These are phyloP conservation scores for Tetradesmus obliquus DNA, from an alignment of 139 green algal species.

Conservation along the genomic window DNA sequence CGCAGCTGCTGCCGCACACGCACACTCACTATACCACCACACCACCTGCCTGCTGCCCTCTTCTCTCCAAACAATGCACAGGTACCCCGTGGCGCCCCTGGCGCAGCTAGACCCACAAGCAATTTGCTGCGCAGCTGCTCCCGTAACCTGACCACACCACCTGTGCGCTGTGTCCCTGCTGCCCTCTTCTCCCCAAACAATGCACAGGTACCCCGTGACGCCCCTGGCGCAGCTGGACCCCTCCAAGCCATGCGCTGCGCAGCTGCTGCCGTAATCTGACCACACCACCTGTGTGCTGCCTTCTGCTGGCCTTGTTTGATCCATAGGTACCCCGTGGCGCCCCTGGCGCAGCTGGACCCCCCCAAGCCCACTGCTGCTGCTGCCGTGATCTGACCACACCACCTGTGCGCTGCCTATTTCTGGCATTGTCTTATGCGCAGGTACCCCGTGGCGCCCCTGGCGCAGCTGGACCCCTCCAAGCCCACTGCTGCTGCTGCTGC, in stretches of 20 bases:
- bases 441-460: slow-evolving; percentile 30
- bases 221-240: slow-evolving; percentile 21
- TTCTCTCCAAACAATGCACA: too few relatives aligned
- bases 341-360: slow-evolving; percentile 30
- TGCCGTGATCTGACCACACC: too few relatives aligned
- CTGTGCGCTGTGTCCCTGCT: too few relatives aligned
- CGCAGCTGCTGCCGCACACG: slow-evolving; percentile 33
- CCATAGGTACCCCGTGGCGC: slow-evolving; percentile 31
- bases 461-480: slow-evolving; percentile 21
- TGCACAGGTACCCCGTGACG: slow-evolving; percentile 31
- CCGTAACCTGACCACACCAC: background rate
- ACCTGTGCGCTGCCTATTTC: too few relatives aligned
- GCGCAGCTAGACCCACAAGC: slow-evolving; percentile 29
- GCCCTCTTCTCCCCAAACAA: too few relatives aligned
- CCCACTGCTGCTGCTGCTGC: background rate
- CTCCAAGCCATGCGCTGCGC: background rate
- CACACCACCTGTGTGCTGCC: too few relatives aligned
- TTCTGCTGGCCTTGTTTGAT: too few relatives aligned
- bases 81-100: slow-evolving; percentile 34
- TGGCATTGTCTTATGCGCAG: background rate
- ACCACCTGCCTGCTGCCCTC: too few relatives aligned
- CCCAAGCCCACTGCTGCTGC: background rate
- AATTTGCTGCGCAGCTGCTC: too few relatives aligned
- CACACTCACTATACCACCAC: too few relatives aligned
- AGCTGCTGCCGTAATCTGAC: too few relatives aligned